A percentile compares a stretch with the other conserved stretches of the same genome.
Conservation (phyloP, 306 rosid genomes). For the Argentina anserina region DNA sequence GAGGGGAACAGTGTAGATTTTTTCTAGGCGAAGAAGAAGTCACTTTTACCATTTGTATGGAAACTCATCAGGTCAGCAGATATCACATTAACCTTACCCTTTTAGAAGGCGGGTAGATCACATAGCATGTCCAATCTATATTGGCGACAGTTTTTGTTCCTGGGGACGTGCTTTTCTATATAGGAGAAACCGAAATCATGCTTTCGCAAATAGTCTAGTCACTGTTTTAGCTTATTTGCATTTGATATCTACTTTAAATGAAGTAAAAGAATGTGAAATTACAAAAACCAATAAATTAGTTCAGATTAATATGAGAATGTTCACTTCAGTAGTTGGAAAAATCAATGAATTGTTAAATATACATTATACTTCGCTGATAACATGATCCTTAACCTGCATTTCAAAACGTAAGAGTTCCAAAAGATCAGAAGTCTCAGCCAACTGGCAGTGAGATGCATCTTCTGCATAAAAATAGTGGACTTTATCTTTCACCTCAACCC, state of each 20-base stretch:
- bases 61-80: neutral
- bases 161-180: neutral
- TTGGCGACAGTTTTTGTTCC: neutral
- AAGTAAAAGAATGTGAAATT: neutral
- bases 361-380: neutral
- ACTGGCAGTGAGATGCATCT: constrained; percentile 16
- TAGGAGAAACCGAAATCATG: neutral
- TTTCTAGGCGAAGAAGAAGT: neutral
- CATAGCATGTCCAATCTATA: neutral
- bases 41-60: neutral
- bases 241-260: neutral
- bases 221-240: neutral
- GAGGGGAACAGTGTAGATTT: neutral
- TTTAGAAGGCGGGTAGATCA: neutral
- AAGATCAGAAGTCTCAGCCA: neutral
- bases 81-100: neutral
- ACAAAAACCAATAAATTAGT: neutral
- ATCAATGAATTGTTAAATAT: too few species aligned
- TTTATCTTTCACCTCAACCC: constrained; percentile 11
- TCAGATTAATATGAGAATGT: too few species aligned
- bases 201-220: neutral
- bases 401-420: neutral
- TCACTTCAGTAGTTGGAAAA: too few species aligned
- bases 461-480: constrained; percentile 14
- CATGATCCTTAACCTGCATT: neutral